phyloP scores from a whole-genome alignment of 768 basidiomycete species.

The Stropharia rugosoannulata region DNA sequence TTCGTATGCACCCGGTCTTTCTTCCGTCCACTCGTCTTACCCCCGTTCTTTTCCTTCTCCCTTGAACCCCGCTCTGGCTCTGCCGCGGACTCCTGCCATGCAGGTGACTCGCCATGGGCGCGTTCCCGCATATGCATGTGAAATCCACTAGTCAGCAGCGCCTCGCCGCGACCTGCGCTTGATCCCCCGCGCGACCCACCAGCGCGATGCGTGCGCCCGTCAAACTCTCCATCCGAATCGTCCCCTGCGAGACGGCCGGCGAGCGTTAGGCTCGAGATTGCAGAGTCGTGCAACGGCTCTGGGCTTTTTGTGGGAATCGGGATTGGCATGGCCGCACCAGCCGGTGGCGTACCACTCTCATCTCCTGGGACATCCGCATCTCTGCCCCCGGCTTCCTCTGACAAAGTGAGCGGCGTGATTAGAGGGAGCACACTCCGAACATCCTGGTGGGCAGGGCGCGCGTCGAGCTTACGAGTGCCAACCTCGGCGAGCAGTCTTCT shows the following conservation, averaged over 20 bases:
- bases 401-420: conserved; percentile 7
- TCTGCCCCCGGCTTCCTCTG: too few relatives aligned
- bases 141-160: conserved; percentile 8
- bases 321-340: conserved; percentile 25
- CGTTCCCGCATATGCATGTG: conserved; percentile 23
- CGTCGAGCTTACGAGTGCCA: conserved; percentile 57
- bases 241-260: conserved; percentile 22
- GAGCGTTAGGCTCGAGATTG: conserved; percentile 55
- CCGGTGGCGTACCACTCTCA: background rate
- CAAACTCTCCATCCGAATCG: conserved; percentile 25
- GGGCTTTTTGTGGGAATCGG: conserved; percentile 32
- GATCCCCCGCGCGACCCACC: conserved; percentile 21
- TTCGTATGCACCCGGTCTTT: conserved; percentile 27
- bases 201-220: conserved; percentile 30
- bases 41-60: conserved; percentile 24
- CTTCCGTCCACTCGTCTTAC: conserved; percentile 23
- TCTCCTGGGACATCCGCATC: too few relatives aligned
- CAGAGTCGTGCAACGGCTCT: conserved; percentile 47
- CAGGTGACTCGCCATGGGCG: conserved; percentile 18
- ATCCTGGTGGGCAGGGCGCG: conserved; percentile 24
- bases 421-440: conserved; percentile 30
- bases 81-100: conserved; percentile 15
- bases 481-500: conserved; percentile 67
- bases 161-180: conserved; percentile 14
- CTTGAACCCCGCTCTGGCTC: conserved; percentile 16